Conservation (phyloP, 164 flowering plant genomes). For the Stephania cephalantha region DNA sequence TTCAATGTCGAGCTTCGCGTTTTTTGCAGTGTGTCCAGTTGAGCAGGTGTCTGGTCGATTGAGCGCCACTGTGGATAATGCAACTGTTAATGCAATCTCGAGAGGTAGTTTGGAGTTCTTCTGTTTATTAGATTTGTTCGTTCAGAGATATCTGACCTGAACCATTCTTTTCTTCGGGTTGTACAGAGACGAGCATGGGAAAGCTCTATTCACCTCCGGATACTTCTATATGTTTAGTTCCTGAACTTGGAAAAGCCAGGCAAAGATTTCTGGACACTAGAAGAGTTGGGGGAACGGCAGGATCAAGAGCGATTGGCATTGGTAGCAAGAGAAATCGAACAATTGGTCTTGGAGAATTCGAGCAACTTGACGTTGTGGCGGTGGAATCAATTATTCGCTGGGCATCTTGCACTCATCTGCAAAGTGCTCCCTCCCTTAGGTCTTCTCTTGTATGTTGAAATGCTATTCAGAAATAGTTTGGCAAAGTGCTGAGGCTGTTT, state of each 20-base stretch:
- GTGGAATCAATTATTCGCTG: slow-evolving; percentile 82
- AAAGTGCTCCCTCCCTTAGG: slow-evolving; percentile 58
- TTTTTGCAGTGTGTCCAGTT: slow-evolving; percentile 37
- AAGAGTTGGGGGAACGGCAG: slow-evolving; percentile 25
- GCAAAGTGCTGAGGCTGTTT: background rate
- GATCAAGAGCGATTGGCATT: slow-evolving; percentile 37
- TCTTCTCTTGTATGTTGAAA: slow-evolving; percentile 72
- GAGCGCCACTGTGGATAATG: slow-evolving; percentile 15
- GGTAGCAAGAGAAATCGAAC: slow-evolving; percentile 70
- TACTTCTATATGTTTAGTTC: slow-evolving; percentile 15
- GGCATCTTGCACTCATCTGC: slow-evolving; percentile 82
- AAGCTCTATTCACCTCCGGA: slow-evolving; percentile 29
- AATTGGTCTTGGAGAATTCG: slow-evolving; percentile 74
- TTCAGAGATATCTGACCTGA: background rate
- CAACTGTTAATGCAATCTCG: slow-evolving; percentile 20
- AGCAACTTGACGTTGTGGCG: slow-evolving; percentile 61
- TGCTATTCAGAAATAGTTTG: background rate
- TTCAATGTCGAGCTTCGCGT: slow-evolving; percentile 75
- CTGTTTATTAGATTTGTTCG: background rate
- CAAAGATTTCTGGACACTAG: slow-evolving; percentile 28
- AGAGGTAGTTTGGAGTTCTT: slow-evolving; percentile 35
- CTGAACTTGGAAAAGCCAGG: slow-evolving; percentile 17
- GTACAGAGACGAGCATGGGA: slow-evolving; percentile 33
- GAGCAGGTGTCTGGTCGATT: slow-evolving; percentile 24
- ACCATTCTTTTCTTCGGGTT: slow-evolving; percentile 5